phyloP scores from a whole-genome alignment of 495 filamentous ascomycete species.

The Podospora sp. region DNA sequence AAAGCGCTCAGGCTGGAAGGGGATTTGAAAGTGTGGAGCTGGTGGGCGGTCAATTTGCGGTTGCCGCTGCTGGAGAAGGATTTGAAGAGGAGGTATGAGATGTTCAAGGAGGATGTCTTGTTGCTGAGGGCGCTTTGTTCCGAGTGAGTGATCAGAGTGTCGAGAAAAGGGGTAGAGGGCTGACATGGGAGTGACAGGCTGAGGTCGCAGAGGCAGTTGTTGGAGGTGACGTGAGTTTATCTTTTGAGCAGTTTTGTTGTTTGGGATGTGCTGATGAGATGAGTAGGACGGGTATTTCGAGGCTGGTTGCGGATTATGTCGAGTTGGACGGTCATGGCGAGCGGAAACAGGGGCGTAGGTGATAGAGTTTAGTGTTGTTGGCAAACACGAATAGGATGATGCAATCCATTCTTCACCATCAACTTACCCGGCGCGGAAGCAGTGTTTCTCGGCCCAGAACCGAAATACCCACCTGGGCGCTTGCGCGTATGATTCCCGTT shows the following conservation, averaged over 20 bases:
- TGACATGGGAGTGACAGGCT: neutral
- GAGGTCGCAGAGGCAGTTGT: neutral
- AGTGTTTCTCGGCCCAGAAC: too few species aligned
- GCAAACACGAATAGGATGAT: too few species aligned
- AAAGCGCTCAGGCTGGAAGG: neutral
- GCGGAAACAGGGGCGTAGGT: neutral
- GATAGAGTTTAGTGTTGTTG: too few species aligned
- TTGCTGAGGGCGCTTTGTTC: conserved; percentile 13
- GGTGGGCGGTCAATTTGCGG: neutral
- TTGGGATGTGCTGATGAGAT: neutral
- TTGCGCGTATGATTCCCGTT: too few species aligned
- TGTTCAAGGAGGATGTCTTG: conserved; percentile 11
- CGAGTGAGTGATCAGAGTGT: neutral
- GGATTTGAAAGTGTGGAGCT: neutral
- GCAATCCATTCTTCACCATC: too few species aligned
- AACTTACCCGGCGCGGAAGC: too few species aligned
- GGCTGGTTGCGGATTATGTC: neutral
- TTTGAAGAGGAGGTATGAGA: conserved; percentile 1
- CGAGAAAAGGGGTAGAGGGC: neutral
- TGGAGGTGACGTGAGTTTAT: conserved; percentile 6
- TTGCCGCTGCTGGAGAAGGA: conserved; percentile 7
- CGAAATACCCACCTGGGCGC: too few species aligned
- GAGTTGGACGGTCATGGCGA: neutral
- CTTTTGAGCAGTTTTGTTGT: neutral
- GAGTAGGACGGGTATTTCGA: neutral